Conservation (phyloP, 768 basidiomycete genomes). For the Harrya chromipes region DNA sequence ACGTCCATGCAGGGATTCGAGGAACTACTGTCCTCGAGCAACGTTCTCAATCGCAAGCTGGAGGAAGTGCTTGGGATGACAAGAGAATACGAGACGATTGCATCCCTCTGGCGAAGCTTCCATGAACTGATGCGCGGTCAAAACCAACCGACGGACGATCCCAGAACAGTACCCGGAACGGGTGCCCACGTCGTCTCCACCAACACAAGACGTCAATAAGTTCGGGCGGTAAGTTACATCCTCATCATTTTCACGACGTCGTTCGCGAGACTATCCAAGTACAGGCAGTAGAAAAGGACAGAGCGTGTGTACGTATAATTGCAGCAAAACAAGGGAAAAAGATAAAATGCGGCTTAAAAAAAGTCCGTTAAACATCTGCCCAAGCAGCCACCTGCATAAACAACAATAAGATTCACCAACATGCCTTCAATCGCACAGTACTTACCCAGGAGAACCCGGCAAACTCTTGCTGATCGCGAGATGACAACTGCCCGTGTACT, state of each 20-base stretch:
- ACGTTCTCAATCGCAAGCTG: conserved; percentile 83
- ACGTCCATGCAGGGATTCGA: conserved; percentile 68
- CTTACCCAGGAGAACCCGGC: conserved; percentile 93
- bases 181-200: conserved; percentile 59
- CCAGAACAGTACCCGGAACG: conserved; percentile 56
- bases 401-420: neutral
- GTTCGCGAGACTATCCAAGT: conserved; percentile 37
- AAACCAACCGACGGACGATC: conserved; percentile 29
- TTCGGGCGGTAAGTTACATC: conserved; percentile 16
- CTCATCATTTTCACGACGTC: conserved; percentile 18
- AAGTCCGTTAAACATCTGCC: conserved; percentile 50
- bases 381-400: conserved; percentile 41
- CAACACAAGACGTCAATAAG: conserved; percentile 25
- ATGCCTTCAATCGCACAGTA: neutral
- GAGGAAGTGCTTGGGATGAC: conserved; percentile 94
- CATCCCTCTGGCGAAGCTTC: conserved; percentile 79
- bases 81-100: conserved; percentile 86
- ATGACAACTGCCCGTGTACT: conserved; percentile 88
- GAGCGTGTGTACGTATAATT: conserved; percentile 30
- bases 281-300: conserved; percentile 31
- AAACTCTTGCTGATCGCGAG: conserved; percentile 93
- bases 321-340: conserved; percentile 32
- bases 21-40: conserved; percentile 79
- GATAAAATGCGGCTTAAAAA: conserved; percentile 24
- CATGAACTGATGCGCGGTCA: conserved; percentile 70